Percentiles rank a stretch among this genome's conserved stretches.
phyloP scores from a whole-genome alignment of 2,329 filamentous ascomycete species.

The Stachybotrys echinatus region DNA sequence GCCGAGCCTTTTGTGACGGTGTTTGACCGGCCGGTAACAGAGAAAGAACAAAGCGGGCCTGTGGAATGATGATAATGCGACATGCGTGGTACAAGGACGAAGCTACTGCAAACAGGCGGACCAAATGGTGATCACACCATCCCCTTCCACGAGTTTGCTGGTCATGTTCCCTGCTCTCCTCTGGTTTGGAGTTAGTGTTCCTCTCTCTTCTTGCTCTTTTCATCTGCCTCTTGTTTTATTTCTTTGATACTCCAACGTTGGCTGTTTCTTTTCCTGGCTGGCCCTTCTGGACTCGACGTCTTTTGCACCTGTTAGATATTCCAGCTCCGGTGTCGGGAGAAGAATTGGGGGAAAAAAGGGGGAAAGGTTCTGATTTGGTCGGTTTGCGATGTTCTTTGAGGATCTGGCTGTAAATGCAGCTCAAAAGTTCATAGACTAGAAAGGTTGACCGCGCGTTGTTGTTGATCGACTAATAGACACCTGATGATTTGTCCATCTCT shows the following conservation, averaged over 20 bases:
- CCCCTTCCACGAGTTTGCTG: too few species aligned
- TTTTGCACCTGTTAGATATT: not conserved
- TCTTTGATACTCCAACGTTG: too few species aligned
- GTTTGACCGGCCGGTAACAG: not conserved
- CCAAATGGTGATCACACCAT: too few species aligned
- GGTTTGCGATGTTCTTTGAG: not conserved
- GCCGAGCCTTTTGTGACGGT: too few species aligned
- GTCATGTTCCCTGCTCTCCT: too few species aligned
- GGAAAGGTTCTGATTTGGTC: not conserved
- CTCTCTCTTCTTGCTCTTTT: too few species aligned
- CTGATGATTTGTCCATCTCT: not conserved
- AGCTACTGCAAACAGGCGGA: too few species aligned
- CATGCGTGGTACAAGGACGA: too few species aligned
- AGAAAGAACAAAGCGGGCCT: too few species aligned
- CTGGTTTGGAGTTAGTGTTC: too few species aligned
- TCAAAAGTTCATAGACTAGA: conserved; percentile 11
- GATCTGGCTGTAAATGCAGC: conserved; percentile 6
- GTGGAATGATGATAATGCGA: too few species aligned
- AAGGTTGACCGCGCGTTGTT: not conserved
- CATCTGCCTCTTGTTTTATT: too few species aligned
- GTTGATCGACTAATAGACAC: conserved; percentile 6
- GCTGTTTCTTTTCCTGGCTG: not conserved
- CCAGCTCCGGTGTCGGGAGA: not conserved
- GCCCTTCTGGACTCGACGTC: not conserved
- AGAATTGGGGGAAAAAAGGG: not conserved